Percentiles rank a stretch among this genome's conserved stretches.
Conservation (phyloP, 2,329 filamentous ascomycete species). For the Bretziella fagacearum region DNA sequence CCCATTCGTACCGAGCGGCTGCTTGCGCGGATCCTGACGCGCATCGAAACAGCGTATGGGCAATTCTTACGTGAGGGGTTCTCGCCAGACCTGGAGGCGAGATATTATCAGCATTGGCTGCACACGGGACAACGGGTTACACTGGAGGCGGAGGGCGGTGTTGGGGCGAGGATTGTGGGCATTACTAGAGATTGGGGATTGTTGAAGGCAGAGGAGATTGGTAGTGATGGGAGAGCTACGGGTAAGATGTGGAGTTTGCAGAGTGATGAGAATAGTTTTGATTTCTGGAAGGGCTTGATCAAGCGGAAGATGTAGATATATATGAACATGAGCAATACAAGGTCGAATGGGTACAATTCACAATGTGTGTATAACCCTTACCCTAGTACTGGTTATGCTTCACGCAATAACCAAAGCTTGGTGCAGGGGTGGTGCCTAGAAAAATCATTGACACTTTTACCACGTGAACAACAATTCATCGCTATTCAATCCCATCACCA, state of each 20-base stretch:
- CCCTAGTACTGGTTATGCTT: too few relatives aligned
- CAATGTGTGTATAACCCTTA: too few relatives aligned
- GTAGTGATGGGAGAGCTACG: constrained; percentile 52
- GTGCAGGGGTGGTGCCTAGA: too few relatives aligned
- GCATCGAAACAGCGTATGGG: constrained; percentile 60
- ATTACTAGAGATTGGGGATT: constrained; percentile 88
- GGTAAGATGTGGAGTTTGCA: constrained; percentile 71
- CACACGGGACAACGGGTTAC: constrained; percentile 58
- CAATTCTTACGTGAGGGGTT: constrained; percentile 64
- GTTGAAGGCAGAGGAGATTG: constrained; percentile 67
- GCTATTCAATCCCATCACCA: too few relatives aligned
- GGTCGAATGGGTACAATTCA: too few relatives aligned
- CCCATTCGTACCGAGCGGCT: constrained; percentile 62
- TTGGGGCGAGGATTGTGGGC: constrained; percentile 59
- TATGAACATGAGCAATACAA: background rate
- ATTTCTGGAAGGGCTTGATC: constrained; percentile 82
- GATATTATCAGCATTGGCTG: constrained; percentile 74
- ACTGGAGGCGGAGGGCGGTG: constrained; percentile 64
- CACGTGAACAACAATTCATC: too few relatives aligned
- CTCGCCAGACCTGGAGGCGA: constrained; percentile 49
- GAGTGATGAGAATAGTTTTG: constrained; percentile 96
- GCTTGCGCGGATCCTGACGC: constrained; percentile 61
- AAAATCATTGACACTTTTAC: too few relatives aligned
- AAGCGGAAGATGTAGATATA: constrained; percentile 52
- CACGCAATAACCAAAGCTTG: too few relatives aligned